Evolutionary conservation across 2,329 filamentous ascomycete genomes (phyloP), one percentile per base, ranked within the genome.

Genomic region (Scopulariopsis brevicaulis): DNA sequence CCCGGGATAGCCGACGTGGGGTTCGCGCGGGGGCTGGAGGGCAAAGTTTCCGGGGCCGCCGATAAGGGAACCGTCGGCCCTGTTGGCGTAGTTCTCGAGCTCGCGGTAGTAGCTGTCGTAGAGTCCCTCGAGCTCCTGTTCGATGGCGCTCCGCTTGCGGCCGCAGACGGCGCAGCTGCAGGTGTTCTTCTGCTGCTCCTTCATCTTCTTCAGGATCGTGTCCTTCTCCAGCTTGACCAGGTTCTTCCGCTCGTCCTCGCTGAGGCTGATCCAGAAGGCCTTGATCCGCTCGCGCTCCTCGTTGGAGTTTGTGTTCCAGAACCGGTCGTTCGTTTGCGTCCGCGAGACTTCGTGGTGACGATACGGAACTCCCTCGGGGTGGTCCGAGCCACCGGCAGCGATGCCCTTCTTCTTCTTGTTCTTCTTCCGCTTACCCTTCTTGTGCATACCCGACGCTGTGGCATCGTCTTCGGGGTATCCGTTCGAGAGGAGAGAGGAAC

Each of bases 41-140:
- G 79, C 75, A 67, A 84, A 84, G 63, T 87, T 79, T 65, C 84
- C 83, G 10, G 86, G 80, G 64, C 34, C 72, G 63, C 66, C 73
- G 67, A 58, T 53, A 11, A 54, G 52, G 20, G 56, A 58, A 4
- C 55, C 82, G 62, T 89, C 81, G 59, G 84, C 84, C 67, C 91
- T 85, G 71, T 96, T 92, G 64, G 92, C 94, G 73, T 96, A 99
- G 70, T 96, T 91, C 75, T 97, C 94, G 61, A 99, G 82, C 73
- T 99, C 94, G 69, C 96, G 87, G 70, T 99, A 99, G 73, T 99
- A 99, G 62, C 93, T 93, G 74, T 99, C 94, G 72, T 99, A 99
- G 14, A 99, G 81, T 20, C 96, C 92, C 69, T 99, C 94, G 14
- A 99, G 79, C 72, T 99, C 94, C 73, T 99, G 94, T 73, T 99